phyloP scores from a whole-genome alignment of 1,284 basidiomycete genomes.

The Apiotrichum sp. region DNA sequence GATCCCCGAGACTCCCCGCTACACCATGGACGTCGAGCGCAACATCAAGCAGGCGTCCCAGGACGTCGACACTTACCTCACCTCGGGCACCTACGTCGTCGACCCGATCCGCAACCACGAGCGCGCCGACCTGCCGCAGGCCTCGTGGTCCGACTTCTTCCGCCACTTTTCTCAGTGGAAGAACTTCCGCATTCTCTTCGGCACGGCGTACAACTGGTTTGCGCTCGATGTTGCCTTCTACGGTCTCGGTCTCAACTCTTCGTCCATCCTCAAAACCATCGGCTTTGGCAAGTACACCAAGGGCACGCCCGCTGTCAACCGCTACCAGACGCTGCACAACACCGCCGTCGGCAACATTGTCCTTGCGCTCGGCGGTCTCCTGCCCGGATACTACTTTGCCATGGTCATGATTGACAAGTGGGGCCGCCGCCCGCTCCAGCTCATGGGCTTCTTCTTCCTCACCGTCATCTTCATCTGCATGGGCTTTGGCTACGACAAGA shows the following conservation, averaged over 20 bases:
- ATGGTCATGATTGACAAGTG: slow-evolving; percentile 43
- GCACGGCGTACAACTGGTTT: slow-evolving; percentile 59
- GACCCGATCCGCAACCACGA: slow-evolving; percentile 58
- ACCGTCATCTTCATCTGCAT: slow-evolving; percentile 35
- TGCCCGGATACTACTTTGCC: slow-evolving; percentile 49
- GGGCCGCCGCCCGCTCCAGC: slow-evolving; percentile 51
- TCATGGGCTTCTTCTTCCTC: slow-evolving; percentile 68
- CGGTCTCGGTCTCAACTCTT: slow-evolving; percentile 73
- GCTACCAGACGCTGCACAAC: slow-evolving; percentile 33
- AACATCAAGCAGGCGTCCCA: slow-evolving; percentile 65
- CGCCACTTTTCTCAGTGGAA: slow-evolving; percentile 49
- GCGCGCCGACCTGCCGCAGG: slow-evolving; percentile 60
- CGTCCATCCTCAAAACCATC: slow-evolving; percentile 55
- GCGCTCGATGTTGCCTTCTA: slow-evolving; percentile 70
- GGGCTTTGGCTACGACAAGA: slow-evolving; percentile 67
- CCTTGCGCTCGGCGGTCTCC: slow-evolving; percentile 55
- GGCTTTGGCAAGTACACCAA: slow-evolving; percentile 49
- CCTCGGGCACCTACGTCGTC: slow-evolving; percentile 51
- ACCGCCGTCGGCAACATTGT: slow-evolving; percentile 55
- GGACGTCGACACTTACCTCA: slow-evolving; percentile 61
- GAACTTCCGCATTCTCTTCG: slow-evolving; percentile 51
- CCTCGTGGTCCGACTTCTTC: slow-evolving; percentile 59
- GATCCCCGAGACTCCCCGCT: slow-evolving; percentile 59
- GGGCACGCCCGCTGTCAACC: slow-evolving; percentile 36
- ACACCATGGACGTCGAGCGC: slow-evolving; percentile 83